These are phyloP conservation scores for Cytospora chrysosperma DNA, from an alignment of 2,329 filamentous ascomycete species.

Conservation along the genomic window DNA sequence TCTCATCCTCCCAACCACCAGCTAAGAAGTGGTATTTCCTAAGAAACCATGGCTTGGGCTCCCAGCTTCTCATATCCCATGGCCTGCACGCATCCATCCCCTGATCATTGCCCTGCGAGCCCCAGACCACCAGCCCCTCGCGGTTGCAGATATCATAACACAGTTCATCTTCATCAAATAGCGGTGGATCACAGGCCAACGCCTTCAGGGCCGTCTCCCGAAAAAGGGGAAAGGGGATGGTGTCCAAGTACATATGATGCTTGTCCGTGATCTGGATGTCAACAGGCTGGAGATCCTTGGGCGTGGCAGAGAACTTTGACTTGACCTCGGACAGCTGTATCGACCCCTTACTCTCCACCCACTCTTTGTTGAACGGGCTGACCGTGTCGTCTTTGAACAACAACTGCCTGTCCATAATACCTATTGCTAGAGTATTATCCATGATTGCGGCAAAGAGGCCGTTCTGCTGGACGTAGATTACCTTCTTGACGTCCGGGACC, in stretches of 20 bases:
- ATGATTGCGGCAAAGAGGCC: constrained; percentile 37
- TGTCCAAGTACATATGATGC: constrained; percentile 39
- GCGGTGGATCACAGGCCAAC: constrained; percentile 28
- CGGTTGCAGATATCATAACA: constrained; percentile 36
- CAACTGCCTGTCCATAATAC: constrained; percentile 29
- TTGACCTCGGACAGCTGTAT: constrained; percentile 29
- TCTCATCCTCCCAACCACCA: constrained; percentile 38
- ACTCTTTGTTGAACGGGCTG: constrained; percentile 35
- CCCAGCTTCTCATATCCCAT: constrained; percentile 46
- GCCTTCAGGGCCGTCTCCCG: constrained; percentile 33
- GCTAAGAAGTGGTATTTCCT: constrained; percentile 40
- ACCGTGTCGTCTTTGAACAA: constrained; percentile 32
- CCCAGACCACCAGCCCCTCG: constrained; percentile 40
- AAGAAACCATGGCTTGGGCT: constrained; percentile 44
- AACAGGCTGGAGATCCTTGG: constrained; percentile 34
- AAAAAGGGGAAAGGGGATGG: constrained; percentile 36
- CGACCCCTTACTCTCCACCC: constrained; percentile 28
- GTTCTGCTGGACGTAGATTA: constrained; percentile 25
- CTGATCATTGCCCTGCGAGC: constrained; percentile 30
- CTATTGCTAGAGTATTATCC: constrained; percentile 39
- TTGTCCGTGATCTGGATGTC: constrained; percentile 35
- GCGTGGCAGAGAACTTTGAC: constrained; percentile 28
- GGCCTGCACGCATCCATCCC: constrained; percentile 39
- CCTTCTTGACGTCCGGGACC: constrained; percentile 5
- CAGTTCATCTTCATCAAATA: constrained; percentile 37